A percentile compares a stretch with the other conserved stretches of the same genome.
Evolutionary conservation across 2,329 filamentous ascomycete genomes (phyloP).

Genomic region (Penicillium verrucosum): DNA sequence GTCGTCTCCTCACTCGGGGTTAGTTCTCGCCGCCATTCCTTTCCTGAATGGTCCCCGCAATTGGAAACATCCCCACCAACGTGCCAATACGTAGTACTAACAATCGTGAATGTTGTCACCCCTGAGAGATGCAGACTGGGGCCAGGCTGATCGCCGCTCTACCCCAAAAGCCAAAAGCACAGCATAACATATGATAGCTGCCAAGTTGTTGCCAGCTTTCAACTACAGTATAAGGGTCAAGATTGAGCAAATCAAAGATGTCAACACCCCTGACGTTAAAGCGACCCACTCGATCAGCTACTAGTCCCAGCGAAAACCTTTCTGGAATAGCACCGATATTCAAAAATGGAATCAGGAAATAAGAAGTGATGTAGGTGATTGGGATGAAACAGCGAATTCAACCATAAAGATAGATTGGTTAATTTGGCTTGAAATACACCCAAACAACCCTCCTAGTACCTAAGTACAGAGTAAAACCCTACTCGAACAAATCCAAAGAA

Average conservation of each 20-base stretch:
- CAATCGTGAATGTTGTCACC: conserved; percentile 40
- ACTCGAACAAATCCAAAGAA: background rate
- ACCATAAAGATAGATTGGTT: conserved; percentile 16
- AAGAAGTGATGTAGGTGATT: conserved; percentile 27
- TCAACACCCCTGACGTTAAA: conserved; percentile 30
- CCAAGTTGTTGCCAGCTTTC: conserved; percentile 1
- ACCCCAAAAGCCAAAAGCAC: conserved; percentile 36
- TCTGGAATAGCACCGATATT: conserved; percentile 27
- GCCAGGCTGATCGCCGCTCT: conserved; percentile 39
- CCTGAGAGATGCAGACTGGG: conserved; percentile 46
- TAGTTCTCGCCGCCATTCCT: background rate
- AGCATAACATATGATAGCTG: conserved; percentile 14
- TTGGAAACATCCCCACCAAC: conserved; percentile 18
- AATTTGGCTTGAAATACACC: background rate
- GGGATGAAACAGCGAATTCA: conserved; percentile 28
- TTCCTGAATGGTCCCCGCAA: conserved; percentile 18
- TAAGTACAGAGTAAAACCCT: background rate
- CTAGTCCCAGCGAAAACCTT: conserved; percentile 21
- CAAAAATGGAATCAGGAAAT: conserved; percentile 25
- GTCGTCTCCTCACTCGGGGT: too few relatives aligned
- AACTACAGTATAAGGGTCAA: conserved; percentile 24
- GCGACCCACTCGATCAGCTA: conserved; percentile 27
- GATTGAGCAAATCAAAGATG: conserved; percentile 16
- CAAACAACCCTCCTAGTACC: too few relatives aligned
- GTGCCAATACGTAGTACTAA: conserved; percentile 19